These are phyloP conservation scores for Wickerhamomyces mucosus DNA, from an alignment of 805 yeast species.

Conservation along the genomic window DNA sequence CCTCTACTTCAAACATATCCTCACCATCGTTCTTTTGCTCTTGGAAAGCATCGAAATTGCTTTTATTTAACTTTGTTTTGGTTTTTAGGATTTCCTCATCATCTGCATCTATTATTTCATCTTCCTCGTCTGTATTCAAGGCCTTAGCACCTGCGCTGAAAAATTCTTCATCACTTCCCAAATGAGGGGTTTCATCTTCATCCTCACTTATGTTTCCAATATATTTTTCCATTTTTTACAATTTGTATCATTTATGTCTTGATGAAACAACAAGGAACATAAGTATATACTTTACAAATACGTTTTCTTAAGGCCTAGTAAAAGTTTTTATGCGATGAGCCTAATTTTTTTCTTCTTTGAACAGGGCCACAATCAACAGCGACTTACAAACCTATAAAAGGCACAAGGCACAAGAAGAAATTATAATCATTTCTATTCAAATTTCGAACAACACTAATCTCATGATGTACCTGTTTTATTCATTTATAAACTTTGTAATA, in stretches of 20 bases:
- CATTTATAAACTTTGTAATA: too few species aligned
- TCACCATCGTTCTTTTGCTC: constrained; percentile 9
- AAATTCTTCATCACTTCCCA: constrained; percentile 20
- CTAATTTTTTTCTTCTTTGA: too few species aligned
- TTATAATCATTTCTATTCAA: too few species aligned
- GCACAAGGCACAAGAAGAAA: too few species aligned
- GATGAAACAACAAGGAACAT: too few species aligned
- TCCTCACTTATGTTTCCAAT: constrained; percentile 7
- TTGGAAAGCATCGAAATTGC: background rate
- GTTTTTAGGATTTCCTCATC: background rate
- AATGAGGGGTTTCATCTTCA: constrained; percentile 7
- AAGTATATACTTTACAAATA: constrained; percentile 1
- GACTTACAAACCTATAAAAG: too few species aligned
- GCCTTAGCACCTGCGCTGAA: constrained; percentile 4
- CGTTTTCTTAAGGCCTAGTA: constrained; percentile 3
- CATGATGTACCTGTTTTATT: too few species aligned
- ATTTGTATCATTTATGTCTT: too few species aligned
- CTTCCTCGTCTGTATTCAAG: constrained; percentile 1
- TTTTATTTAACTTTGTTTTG: constrained; percentile 2
- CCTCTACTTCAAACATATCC: constrained; percentile 12
- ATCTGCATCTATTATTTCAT: background rate
- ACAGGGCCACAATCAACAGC: too few species aligned
- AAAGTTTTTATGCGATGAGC: background rate
- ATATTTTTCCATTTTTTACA: constrained; percentile 18
- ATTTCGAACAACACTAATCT: too few species aligned